Base-by-base conservation (phyloP, 306 rosid genomes). In the Cicer arietinum region DNA sequence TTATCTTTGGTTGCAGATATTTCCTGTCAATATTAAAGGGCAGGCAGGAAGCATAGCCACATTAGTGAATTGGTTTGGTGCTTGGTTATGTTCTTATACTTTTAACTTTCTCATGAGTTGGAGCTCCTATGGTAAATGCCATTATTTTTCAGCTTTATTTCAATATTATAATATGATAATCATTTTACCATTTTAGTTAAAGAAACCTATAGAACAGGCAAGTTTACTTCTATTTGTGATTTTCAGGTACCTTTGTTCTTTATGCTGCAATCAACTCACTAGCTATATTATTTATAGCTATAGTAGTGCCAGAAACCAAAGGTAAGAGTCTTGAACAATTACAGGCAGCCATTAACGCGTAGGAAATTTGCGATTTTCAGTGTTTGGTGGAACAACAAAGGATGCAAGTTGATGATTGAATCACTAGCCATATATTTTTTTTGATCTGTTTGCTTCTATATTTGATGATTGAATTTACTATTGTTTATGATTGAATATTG, bases 1-100 rank as follows among this genome's bases (percentile, higher is more conserved):
- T 40, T 52, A 6, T 14, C 16, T 62, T 73, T 7, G 52, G 80
- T 65, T 53, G 79, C 90, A 94, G 97, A 88, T 91, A 77, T 94
- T 94, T 86, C 96, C 96, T 7, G 86, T 94, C 69, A 91, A 91
- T 79, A 89, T 94, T 17, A 90, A 91, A 81, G 98, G 96, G 13
- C 78, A 51, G 44, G 95, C 91, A 11, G 98, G 98, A 84, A 94
- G 97, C 85, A 37, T 85, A 67, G 96, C 97, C 63, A 94, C 98
- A 18, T 77, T 94, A 25, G 84, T 87, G 80, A 94, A 94, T 82
- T 94, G 96, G 98, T 87, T 94, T 75, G 94, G 94, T 16, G 97
- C 97, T 71, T 94, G 98, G 97, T 35, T 85, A 71, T 87, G 91
- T 82, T 94, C 96, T 47, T 94, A 87, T 80, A 94, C 92, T 71